Conservation (phyloP, 495 filamentous ascomycete genomes). For the Lasiosphaeria hispida region DNA sequence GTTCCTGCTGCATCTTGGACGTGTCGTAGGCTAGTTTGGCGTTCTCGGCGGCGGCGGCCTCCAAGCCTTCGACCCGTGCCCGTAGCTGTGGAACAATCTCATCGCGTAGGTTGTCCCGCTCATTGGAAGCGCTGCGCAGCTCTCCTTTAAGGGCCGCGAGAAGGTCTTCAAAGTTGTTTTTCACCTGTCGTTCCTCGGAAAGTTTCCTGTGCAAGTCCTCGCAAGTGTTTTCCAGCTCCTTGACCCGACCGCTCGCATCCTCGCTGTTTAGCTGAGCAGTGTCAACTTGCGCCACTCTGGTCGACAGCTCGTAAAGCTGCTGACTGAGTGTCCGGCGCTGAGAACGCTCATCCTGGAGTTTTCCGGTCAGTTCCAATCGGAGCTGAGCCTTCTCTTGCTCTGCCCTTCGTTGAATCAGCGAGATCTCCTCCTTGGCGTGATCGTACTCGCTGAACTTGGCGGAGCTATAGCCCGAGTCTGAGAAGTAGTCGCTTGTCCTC, state of each 20-base stretch:
- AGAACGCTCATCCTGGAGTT: slow-evolving; percentile 78
- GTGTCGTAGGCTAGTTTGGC: slow-evolving; percentile 72
- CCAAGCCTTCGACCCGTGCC: slow-evolving; percentile 73
- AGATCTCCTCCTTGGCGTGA: slow-evolving; percentile 75
- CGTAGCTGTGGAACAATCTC: slow-evolving; percentile 74
- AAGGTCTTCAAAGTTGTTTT: slow-evolving; percentile 92
- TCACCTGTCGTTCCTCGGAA: slow-evolving; percentile 79
- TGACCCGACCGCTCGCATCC: slow-evolving; percentile 55
- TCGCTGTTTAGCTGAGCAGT: slow-evolving; percentile 42
- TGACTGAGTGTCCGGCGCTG: slow-evolving; percentile 71
- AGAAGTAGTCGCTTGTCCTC: slow-evolving; percentile 96
- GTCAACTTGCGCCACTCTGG: slow-evolving; percentile 62
- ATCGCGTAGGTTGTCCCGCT: slow-evolving; percentile 87
- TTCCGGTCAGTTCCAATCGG: slow-evolving; percentile 75
- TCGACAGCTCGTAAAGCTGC: slow-evolving; percentile 77
- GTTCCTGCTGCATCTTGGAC: slow-evolving; percentile 75
- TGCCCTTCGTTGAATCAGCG: slow-evolving; percentile 73
- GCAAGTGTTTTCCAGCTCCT: slow-evolving; percentile 74
- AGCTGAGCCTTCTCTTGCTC: slow-evolving; percentile 92
- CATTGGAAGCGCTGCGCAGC: slow-evolving; percentile 76
- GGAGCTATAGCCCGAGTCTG: slow-evolving; percentile 88
- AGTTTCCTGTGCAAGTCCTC: slow-evolving; percentile 80
- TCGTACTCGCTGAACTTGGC: slow-evolving; percentile 66
- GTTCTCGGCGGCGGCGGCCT: slow-evolving; percentile 62
- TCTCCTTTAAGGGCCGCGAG: slow-evolving; percentile 79